Percentiles rank a stretch among this genome's conserved stretches.
Conservation (phyloP, 2,329 filamentous ascomycete genomes). For the Alternaria ethzedia region DNA sequence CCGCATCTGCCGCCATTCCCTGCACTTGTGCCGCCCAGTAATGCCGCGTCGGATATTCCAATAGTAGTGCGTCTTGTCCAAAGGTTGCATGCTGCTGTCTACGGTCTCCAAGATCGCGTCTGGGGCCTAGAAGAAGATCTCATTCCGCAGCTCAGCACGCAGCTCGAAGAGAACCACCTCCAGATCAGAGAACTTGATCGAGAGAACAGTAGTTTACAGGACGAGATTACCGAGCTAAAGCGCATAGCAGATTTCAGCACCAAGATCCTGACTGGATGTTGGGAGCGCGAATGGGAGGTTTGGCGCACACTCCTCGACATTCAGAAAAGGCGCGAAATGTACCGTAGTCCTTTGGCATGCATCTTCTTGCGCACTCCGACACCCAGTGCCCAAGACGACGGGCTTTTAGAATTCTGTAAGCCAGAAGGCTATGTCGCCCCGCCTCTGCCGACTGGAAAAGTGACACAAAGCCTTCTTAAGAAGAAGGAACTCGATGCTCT, state of each 20-base stretch:
- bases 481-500: slow-evolving; percentile 20
- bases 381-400: background rate
- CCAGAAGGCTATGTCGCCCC: background rate
- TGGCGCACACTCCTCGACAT: slow-evolving; percentile 15
- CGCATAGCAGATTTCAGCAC: slow-evolving; percentile 11
- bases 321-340: background rate
- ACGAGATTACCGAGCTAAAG: slow-evolving; percentile 11
- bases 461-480: background rate
- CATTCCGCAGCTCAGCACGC: slow-evolving; percentile 13
- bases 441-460: background rate
- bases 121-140: slow-evolving; percentile 21
- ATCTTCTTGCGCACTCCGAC: background rate
- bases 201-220: background rate
- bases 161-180: slow-evolving; percentile 9
- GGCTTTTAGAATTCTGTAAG: background rate
- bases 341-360: background rate
- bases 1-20: background rate
- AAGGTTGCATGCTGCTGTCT: slow-evolving; percentile 14
- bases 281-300: slow-evolving; percentile 24
- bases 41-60: background rate
- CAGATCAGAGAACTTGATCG: background rate
- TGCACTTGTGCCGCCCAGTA: background rate
- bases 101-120: slow-evolving; percentile 16
- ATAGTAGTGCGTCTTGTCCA: slow-evolving; percentile 19
- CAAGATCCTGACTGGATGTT: slow-evolving; percentile 16